Percentiles rank a stretch among this genome's conserved stretches.
Conservation (phyloP, 495 filamentous ascomycete genomes). For the Aspergillus bridgeri region DNA sequence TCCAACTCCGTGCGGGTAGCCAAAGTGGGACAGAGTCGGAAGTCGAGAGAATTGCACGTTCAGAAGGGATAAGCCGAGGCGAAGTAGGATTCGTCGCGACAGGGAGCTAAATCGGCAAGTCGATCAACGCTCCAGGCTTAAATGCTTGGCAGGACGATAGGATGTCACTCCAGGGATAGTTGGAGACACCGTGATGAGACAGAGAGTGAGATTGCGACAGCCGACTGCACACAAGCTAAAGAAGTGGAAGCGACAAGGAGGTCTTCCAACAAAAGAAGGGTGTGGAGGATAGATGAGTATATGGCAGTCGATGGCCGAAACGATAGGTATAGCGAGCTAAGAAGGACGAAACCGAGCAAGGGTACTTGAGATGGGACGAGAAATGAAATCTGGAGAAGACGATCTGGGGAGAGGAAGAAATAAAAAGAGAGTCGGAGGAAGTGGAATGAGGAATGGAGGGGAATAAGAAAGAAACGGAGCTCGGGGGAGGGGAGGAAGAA, state of each 20-base stretch:
- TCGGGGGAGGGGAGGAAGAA: conserved; percentile 38
- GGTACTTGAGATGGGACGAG: conserved; percentile 10
- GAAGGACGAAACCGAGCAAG: conserved; percentile 11
- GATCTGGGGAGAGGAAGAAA: conserved; percentile 30
- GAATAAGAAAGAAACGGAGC: conserved; percentile 33
- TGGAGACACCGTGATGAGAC: conserved; percentile 5
- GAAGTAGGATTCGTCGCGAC: conserved; percentile 20
- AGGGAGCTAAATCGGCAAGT: conserved; percentile 28
- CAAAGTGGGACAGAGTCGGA: conserved; percentile 22
- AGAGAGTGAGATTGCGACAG: not conserved
- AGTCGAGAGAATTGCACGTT: conserved; percentile 16
- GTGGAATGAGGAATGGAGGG: conserved; percentile 41
- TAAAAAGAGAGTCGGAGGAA: conserved; percentile 20
- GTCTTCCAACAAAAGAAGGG: conserved; percentile 12
- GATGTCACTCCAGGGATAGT: conserved; percentile 13
- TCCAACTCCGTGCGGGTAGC: conserved; percentile 12
- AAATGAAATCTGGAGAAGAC: conserved; percentile 26
- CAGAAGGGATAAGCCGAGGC: conserved; percentile 24
- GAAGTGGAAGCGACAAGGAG: not conserved
- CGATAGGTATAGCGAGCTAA: conserved; percentile 14
- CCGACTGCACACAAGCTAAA: not conserved
- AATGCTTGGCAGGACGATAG: conserved; percentile 14
- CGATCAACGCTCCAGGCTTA: conserved; percentile 30
- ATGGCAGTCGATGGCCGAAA: conserved; percentile 8
- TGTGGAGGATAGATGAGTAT: conserved; percentile 6